Percentiles rank a stretch among this genome's conserved stretches.
Conservation (phyloP, 306 rosid genomes). For the Prunus davidiana region DNA sequence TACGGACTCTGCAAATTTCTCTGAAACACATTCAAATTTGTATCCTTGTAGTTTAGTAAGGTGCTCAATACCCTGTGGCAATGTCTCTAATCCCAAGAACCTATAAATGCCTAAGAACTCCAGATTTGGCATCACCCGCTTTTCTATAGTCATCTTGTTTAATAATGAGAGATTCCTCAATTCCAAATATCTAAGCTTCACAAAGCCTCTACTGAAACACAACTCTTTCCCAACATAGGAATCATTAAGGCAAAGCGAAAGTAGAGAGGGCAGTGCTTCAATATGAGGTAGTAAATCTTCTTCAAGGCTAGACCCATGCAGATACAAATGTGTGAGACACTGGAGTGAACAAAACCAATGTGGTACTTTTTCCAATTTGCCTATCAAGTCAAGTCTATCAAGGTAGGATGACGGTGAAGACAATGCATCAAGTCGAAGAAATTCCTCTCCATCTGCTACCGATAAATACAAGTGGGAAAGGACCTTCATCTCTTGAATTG, state of each 20-base stretch:
- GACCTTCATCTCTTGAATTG: slow-evolving; percentile 5
- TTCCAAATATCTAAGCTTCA: neutral
- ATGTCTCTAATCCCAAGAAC: no score
- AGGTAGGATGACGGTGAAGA: slow-evolving; percentile 14
- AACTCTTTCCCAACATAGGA: neutral
- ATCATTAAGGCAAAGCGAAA: neutral
- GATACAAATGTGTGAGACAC: neutral
- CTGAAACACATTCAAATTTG: neutral
- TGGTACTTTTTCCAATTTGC: slow-evolving; percentile 1
- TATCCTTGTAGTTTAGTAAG: neutral
- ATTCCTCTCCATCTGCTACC: neutral
- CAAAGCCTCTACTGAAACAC: neutral
- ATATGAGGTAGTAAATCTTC: neutral
- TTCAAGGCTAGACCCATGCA: neutral
- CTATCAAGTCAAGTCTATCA: neutral
- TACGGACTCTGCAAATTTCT: neutral
- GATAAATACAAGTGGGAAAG: neutral
- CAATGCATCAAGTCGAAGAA: neutral
- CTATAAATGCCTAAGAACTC: neutral
- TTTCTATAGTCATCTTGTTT: neutral
- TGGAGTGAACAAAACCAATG: neutral
- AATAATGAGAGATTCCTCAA: neutral
- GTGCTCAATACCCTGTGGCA: slow-evolving; percentile 17
- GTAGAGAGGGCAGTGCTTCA: neutral
- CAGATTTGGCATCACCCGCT: slow-evolving; percentile 7